Percentiles rank a stretch among this genome's conserved stretches.
Evolutionary conservation across 2,329 filamentous ascomycete genomes (phyloP).

Genomic region (Fonsecaea erecta): DNA sequence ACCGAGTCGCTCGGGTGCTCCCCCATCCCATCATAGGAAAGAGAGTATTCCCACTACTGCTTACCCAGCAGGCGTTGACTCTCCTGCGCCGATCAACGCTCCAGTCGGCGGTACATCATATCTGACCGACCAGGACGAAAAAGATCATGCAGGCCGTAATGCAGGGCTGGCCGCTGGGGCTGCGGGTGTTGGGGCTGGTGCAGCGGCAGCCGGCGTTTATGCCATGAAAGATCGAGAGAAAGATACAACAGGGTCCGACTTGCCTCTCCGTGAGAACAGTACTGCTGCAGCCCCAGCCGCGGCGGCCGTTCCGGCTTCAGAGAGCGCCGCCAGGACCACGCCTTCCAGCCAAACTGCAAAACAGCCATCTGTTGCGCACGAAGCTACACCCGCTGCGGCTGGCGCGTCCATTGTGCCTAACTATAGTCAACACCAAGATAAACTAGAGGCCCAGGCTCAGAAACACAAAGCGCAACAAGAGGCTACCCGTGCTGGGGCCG

Average conservation of each 20-base stretch:
- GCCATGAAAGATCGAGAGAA: constrained; percentile 1
- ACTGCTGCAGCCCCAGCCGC: not conserved
- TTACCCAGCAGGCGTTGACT: constrained; percentile 33
- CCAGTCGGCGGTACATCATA: constrained; percentile 33
- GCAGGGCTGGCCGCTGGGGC: constrained; percentile 26
- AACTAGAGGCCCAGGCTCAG: not conserved
- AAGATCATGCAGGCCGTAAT: constrained; percentile 24
- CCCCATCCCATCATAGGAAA: constrained; percentile 29
- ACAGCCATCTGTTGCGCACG: constrained; percentile 1
- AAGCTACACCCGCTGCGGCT: not conserved
- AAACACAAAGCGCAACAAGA: constrained; percentile 6
- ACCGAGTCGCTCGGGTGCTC: constrained; percentile 26
- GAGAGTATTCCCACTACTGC: constrained; percentile 38
- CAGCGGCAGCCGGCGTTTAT: constrained; percentile 19
- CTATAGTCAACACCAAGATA: constrained; percentile 2
- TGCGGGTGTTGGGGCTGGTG: constrained; percentile 28
- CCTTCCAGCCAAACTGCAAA: not conserved
- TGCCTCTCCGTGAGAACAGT: constrained; percentile 7
- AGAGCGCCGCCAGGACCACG: not conserved
- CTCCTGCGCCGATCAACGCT: constrained; percentile 32
- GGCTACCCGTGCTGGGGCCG: not conserved
- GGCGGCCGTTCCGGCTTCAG: not conserved
- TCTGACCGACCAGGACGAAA: constrained; percentile 3
- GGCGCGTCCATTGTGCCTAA: not conserved
- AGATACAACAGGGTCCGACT: not conserved